These are phyloP conservation scores for Boletus tylopilopsis DNA, from an alignment of 768 basidiomycete species.

Conservation along the genomic window DNA sequence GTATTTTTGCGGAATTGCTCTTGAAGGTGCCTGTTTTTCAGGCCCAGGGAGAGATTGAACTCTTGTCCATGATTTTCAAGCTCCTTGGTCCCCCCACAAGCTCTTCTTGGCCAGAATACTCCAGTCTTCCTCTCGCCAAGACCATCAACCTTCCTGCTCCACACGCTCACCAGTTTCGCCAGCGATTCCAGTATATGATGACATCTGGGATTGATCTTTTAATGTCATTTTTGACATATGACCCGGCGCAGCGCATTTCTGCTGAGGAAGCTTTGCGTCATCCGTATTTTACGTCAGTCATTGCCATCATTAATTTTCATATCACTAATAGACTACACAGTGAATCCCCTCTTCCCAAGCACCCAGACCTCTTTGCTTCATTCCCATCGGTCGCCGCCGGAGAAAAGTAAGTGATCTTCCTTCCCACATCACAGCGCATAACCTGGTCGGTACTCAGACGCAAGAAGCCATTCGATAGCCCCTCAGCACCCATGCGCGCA, in stretches of 20 bases:
- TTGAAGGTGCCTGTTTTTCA: conserved; percentile 96
- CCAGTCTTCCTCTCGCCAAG: conserved; percentile 74
- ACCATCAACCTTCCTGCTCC: conserved; percentile 72
- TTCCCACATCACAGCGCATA: background rate
- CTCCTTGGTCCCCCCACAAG: conserved; percentile 91
- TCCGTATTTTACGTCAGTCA: conserved; percentile 77
- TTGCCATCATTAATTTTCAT: background rate
- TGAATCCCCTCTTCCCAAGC: conserved; percentile 93
- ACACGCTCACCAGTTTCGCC: conserved; percentile 72
- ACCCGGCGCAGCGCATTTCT: conserved; percentile 80
- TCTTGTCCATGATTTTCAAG: conserved; percentile 91
- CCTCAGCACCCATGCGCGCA: conserved; percentile 72
- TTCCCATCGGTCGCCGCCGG: conserved; percentile 97
- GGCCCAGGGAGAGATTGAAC: conserved; percentile 92
- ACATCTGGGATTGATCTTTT: conserved; percentile 82
- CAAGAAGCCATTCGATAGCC: conserved; percentile 74
- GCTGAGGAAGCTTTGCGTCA: conserved; percentile 90
- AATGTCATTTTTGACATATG: conserved; percentile 79
- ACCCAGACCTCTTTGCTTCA: conserved; percentile 91
- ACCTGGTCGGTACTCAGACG: conserved; percentile 44
- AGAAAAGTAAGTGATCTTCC: conserved; percentile 62
- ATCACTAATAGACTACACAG: conserved; percentile 36
- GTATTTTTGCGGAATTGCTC: conserved; percentile 96
- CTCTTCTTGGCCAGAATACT: conserved; percentile 83
- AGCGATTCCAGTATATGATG: conserved; percentile 84